A percentile compares a stretch with the other conserved stretches of the same genome.
Conservation (phyloP, 371 early-diverging fungal genomes). For the Apophysomyces trapeziformis region DNA sequence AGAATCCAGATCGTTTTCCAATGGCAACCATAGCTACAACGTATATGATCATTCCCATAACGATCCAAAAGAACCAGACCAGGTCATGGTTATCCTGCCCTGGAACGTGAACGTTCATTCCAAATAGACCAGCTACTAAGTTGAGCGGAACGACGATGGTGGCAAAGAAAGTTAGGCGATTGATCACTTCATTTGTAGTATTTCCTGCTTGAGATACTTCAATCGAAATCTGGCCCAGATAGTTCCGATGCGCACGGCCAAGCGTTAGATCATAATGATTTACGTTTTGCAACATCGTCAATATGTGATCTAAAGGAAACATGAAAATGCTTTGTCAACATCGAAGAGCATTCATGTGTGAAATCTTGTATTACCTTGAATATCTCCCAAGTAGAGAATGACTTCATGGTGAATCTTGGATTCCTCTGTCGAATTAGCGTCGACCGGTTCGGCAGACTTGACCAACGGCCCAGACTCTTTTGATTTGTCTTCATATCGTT, state of each 20-base stretch:
- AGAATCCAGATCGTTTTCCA: slow-evolving; percentile 38
- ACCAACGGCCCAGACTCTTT: slow-evolving; percentile 43
- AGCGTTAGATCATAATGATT: slow-evolving; percentile 91
- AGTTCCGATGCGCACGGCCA: slow-evolving; percentile 91
- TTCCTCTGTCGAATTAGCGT: slow-evolving; percentile 17
- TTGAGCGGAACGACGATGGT: slow-evolving; percentile 89
- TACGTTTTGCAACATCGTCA: slow-evolving; percentile 93
- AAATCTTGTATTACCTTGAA: slow-evolving; percentile 62
- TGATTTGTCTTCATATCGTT: slow-evolving; percentile 62
- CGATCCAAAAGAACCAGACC: slow-evolving; percentile 83
- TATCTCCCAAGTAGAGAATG: slow-evolving; percentile 86
- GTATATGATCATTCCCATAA: slow-evolving; percentile 55
- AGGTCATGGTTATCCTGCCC: slow-evolving; percentile 69
- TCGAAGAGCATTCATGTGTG: no score
- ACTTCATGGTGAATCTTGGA: slow-evolving; percentile 56
- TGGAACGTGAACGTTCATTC: slow-evolving; percentile 88
- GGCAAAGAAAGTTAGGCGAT: slow-evolving; percentile 90
- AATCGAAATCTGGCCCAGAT: slow-evolving; percentile 96
- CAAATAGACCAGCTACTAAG: slow-evolving; percentile 81
- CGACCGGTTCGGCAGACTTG: slow-evolving; percentile 26
- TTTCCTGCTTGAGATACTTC: slow-evolving; percentile 95
- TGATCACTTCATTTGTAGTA: slow-evolving; percentile 90
- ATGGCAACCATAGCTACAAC: slow-evolving; percentile 40
- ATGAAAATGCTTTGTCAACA: not conserved
- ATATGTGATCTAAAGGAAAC: slow-evolving; percentile 80